A percentile compares a stretch with the other conserved stretches of the same genome.
These are phyloP conservation scores for Alternaria solani DNA, from an alignment of 2,329 filamentous ascomycete genomes.

Conservation along the genomic window DNA sequence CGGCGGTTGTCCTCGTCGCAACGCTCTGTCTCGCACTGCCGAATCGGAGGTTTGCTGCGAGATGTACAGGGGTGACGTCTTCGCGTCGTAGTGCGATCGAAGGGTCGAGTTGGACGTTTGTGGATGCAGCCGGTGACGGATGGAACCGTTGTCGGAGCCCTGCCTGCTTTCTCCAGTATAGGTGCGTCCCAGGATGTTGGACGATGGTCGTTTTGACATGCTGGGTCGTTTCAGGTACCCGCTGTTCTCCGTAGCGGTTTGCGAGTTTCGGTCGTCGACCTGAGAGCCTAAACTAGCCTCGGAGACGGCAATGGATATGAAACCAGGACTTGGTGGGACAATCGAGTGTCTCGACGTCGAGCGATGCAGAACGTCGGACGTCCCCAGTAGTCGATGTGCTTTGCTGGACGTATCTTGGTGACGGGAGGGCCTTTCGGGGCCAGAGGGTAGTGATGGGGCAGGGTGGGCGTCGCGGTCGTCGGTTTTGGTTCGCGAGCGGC, in stretches of 20 bases:
- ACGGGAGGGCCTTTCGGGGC: slow-evolving; percentile 36
- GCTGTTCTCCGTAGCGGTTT: slow-evolving; percentile 30
- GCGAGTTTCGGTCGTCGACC: slow-evolving; percentile 31
- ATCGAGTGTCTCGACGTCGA: slow-evolving; percentile 32
- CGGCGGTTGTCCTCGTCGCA: slow-evolving; percentile 50
- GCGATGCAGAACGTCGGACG: slow-evolving; percentile 40
- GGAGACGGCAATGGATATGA: slow-evolving; percentile 43
- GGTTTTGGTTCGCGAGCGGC: slow-evolving; percentile 34
- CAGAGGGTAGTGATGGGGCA: slow-evolving; percentile 26
- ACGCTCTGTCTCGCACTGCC: slow-evolving; percentile 54
- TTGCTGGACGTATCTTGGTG: slow-evolving; percentile 41
- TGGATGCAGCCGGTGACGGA: slow-evolving; percentile 39
- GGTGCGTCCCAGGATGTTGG: slow-evolving; percentile 41
- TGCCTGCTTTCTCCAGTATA: slow-evolving; percentile 33
- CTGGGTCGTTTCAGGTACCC: slow-evolving; percentile 25
- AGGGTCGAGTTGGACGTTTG: slow-evolving; percentile 51
- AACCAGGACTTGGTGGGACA: slow-evolving; percentile 38
- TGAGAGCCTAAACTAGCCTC: slow-evolving; percentile 42
- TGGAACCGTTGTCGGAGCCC: slow-evolving; percentile 41
- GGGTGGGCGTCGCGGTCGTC: slow-evolving; percentile 30
- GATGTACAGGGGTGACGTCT: slow-evolving; percentile 51
- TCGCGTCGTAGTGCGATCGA: slow-evolving; percentile 55
- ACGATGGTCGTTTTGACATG: slow-evolving; percentile 46
- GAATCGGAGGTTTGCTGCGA: slow-evolving; percentile 58
- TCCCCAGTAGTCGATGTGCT: slow-evolving; percentile 50